Percentiles rank a stretch among this genome's conserved stretches.
Conservation (phyloP, 805 yeast species). For the Kodamaea kaohsiungensis region DNA sequence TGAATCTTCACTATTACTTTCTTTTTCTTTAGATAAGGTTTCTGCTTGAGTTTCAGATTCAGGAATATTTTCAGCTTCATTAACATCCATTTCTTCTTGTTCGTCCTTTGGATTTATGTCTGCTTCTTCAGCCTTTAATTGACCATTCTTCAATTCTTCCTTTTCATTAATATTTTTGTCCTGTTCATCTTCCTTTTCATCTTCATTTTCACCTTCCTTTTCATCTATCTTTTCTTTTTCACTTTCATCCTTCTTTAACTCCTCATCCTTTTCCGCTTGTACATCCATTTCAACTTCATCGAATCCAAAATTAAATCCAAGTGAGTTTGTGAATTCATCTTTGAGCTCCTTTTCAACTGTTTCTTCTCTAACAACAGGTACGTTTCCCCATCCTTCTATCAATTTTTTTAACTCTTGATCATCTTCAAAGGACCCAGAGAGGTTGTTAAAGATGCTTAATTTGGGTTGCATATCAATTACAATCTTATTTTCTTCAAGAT, state of each 20-base stretch:
- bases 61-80: no score
- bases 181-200: not conserved
- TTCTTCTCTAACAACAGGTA: constrained; percentile 11
- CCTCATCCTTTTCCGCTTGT: not conserved
- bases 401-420: constrained; percentile 12
- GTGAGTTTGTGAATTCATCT: constrained; percentile 14
- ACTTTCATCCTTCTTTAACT: not conserved
- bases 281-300: constrained; percentile 5
- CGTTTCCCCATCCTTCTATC: constrained; percentile 24
- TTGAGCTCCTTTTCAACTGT: not conserved
- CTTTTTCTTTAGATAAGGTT: not conserved
- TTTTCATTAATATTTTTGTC: not conserved
- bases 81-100: not conserved
- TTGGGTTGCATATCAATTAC: constrained; percentile 18
- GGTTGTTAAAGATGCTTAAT: constrained; percentile 14
- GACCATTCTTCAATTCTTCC: not conserved
- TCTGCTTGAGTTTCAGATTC: no score
- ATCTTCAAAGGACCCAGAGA: constrained; percentile 13
- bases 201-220: not conserved
- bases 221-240: not conserved
- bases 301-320: constrained; percentile 22
- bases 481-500: constrained; percentile 11
- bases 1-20: not conserved
- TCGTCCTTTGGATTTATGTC: not conserved
- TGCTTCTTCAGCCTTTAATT: not conserved